Evolutionary conservation across 1,284 basidiomycete genomes (phyloP), one percentile per base, ranked within the genome.

Genomic region (Omphalotus olearius): DNA sequence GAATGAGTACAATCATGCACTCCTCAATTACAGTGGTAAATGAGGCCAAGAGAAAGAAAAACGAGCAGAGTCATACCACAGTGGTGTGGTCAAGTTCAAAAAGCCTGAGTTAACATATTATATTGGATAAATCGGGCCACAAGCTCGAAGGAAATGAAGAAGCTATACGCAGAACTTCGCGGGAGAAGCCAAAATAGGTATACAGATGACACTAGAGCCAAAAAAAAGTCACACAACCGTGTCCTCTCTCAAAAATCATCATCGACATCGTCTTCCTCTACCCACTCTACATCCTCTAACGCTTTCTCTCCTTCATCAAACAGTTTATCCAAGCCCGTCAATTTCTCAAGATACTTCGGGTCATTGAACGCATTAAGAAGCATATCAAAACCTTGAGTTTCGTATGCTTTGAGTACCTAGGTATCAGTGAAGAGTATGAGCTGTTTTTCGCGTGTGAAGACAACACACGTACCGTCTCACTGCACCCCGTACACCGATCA

Each of bases 401-500:
- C 83, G 64, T 96, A 98, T 16, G 83, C 88, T 10, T 79, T 66
- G 18, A 96, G 54, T 2, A 95, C 82, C 90, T 93, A 36, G 23
- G 23, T 23, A 16, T 14, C 2, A 41, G n/a, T 9, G n/a, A 40
- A n/a, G 6, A 6, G 13, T 28, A 13, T n/a, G 25, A 25, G 36
- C 35, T 26, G 30, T 14, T 5, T 35, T 45, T 41, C 37, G 44
- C 33, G 33, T 35, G 20, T 26, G 18, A n/a, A 38, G 23, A 41
- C 41, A 40, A 45, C 25, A 42, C 16, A 56, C 85, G 54, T 55
- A 92, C 91, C 28, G 75, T 78, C 56, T 88, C 80, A 53, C 88
- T 90, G 66, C 96, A 99, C 0, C 90, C 96, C 0, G 95, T 98
- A 65, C 97, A 99, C 43, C 79, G 75, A 51, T 89, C 80, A 64